A percentile compares a stretch with the other conserved stretches of the same genome.
These are phyloP conservation scores for Aspergillus bombycis DNA, from an alignment of 2,329 filamentous ascomycete species.

Conservation along the genomic window DNA sequence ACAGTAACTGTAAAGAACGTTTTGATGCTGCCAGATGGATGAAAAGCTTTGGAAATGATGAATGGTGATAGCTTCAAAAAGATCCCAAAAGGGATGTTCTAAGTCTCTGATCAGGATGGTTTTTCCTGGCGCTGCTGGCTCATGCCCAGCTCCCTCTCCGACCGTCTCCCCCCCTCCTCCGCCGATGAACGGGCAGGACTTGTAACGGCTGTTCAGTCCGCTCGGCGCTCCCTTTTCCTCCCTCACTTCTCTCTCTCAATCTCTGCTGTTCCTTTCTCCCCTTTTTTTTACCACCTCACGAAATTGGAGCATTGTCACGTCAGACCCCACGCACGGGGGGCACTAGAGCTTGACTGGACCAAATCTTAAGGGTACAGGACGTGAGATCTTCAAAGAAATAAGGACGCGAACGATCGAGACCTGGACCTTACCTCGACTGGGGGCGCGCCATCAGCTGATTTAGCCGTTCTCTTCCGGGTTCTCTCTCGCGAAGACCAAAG, in stretches of 20 bases:
- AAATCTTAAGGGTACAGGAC: not conserved
- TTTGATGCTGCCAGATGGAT: slow-evolving; percentile 13
- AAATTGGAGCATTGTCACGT: not conserved
- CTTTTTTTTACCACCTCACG: not conserved
- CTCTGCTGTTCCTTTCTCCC: slow-evolving; percentile 11
- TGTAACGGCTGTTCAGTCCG: slow-evolving; percentile 25
- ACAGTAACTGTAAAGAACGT: slow-evolving; percentile 24
- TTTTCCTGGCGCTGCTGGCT: slow-evolving; percentile 14
- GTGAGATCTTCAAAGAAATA: not conserved
- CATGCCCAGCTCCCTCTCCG: slow-evolving; percentile 8
- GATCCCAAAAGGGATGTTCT: slow-evolving; percentile 8
- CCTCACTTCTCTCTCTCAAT: slow-evolving; percentile 14
- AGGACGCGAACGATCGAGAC: slow-evolving; percentile 3
- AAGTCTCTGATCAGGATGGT: not conserved
- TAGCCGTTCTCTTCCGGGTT: slow-evolving; percentile 25
- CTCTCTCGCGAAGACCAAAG: slow-evolving; percentile 11
- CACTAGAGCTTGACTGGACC: slow-evolving; percentile 1
- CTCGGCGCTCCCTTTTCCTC: slow-evolving; percentile 21
- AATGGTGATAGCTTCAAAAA: slow-evolving; percentile 24
- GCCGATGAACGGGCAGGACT: slow-evolving; percentile 20
- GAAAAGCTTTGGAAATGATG: slow-evolving; percentile 13
- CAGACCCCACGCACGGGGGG: slow-evolving; percentile 6
- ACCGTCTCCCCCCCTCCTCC: not conserved
- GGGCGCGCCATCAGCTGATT: slow-evolving; percentile 25
- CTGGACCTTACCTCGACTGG: not conserved